These are phyloP conservation scores for Phytophthora pistaciae DNA, from an alignment of 352 stramenopile species.

Conservation along the genomic window DNA sequence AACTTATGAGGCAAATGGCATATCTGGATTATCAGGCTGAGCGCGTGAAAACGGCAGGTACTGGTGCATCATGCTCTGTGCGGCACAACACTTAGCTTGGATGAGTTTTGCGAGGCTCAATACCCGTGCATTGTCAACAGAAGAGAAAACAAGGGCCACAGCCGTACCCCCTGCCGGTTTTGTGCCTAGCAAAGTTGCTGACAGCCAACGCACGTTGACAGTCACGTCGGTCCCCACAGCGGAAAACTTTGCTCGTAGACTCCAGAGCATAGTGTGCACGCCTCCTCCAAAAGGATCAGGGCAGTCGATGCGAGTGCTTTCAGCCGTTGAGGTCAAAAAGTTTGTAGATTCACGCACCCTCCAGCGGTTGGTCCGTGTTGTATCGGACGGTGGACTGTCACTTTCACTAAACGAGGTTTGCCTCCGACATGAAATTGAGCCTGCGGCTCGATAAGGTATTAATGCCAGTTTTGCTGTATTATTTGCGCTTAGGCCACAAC, in stretches of 20 bases:
- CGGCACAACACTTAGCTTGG: neutral
- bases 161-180: neutral
- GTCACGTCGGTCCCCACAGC: constrained; percentile 10
- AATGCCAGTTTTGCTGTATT: constrained; percentile 1
- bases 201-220: neutral
- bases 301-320: constrained; percentile 25
- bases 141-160: constrained; percentile 10
- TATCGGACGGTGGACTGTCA: constrained; percentile 51
- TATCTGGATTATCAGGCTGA: constrained; percentile 54
- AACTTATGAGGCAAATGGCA: constrained; percentile 47
- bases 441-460: neutral
- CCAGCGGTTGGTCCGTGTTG: constrained; percentile 44
- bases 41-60: constrained; percentile 34
- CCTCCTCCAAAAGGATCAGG: constrained; percentile 12
- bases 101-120: neutral
- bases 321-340: constrained; percentile 42
- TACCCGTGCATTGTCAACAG: constrained; percentile 1
- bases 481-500: constrained; percentile 36
- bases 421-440: neutral
- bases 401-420: constrained; percentile 45
- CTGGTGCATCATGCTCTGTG: neutral
- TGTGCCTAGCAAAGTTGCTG: neutral
- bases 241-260: constrained; percentile 40
- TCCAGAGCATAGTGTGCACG: constrained; percentile 42
- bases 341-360: constrained; percentile 49